A percentile compares a stretch with the other conserved stretches of the same genome.
phyloP scores from a whole-genome alignment of 306 rosid species.

The Lathyrus sativus region DNA sequence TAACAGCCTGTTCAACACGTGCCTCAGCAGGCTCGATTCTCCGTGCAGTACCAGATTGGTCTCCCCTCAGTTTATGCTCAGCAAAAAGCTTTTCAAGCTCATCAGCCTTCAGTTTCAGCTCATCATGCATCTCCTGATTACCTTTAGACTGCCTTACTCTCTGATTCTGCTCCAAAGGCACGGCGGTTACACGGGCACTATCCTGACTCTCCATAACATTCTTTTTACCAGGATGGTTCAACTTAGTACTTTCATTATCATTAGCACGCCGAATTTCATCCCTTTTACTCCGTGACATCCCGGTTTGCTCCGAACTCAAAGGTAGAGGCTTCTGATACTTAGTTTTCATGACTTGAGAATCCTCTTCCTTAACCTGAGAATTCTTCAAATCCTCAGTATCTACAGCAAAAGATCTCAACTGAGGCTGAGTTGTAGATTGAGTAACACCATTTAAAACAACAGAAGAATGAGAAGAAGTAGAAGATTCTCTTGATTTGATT shows the following conservation, averaged over 20 bases:
- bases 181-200: constrained; percentile 20
- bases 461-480: constrained; percentile 40
- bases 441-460: constrained; percentile 48
- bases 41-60: constrained; percentile 68
- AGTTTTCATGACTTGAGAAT: constrained; percentile 55
- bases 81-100: constrained; percentile 98
- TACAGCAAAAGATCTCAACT: constrained; percentile 47
- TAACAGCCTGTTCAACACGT: constrained; percentile 55
- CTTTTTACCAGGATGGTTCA: constrained; percentile 53
- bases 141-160: constrained; percentile 86
- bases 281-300: constrained; percentile 54
- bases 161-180: constrained; percentile 62
- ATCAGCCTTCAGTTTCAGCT: constrained; percentile 90
- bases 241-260: constrained; percentile 52
- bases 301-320: constrained; percentile 20
- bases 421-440: constrained; percentile 55
- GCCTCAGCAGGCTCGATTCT: constrained; percentile 61
- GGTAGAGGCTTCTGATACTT: constrained; percentile 45
- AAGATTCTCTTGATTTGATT: constrained; percentile 49
- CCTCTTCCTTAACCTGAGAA: constrained; percentile 34
- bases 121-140: constrained; percentile 88
- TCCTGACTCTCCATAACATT: constrained; percentile 53
- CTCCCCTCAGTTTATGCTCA: constrained; percentile 92
- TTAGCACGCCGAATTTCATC: constrained; percentile 47
- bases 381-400: constrained; percentile 38